Percentiles rank a stretch among this genome's conserved stretches.
Conservation (phyloP, 106 monocot species). For the Apostasia shenzhenica region DNA sequence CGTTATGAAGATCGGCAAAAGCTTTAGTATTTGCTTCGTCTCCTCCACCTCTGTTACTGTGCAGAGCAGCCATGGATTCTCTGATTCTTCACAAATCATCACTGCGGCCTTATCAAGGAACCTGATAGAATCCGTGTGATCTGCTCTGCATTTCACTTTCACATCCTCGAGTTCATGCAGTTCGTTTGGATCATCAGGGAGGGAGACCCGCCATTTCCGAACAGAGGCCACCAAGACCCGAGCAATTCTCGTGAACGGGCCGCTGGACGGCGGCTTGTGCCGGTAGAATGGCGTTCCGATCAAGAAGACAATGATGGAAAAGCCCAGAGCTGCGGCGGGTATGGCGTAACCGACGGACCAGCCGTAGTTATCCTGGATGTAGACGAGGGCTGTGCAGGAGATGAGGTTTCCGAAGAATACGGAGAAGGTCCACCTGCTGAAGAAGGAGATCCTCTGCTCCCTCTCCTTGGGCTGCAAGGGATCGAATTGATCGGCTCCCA, state of each 20-base stretch:
- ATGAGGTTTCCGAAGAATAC: constrained; percentile 37
- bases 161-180: constrained; percentile 21
- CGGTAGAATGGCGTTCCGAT: constrained; percentile 29
- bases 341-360: constrained; percentile 36
- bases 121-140: constrained; percentile 15
- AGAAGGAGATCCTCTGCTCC: constrained; percentile 39
- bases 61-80: background rate
- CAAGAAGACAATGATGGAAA: constrained; percentile 26
- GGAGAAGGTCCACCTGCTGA: constrained; percentile 59
- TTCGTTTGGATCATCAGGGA: constrained; percentile 30
- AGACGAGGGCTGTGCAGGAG: constrained; percentile 31
- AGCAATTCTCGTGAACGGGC: constrained; percentile 28
- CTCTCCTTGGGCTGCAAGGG: constrained; percentile 27
- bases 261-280: constrained; percentile 22
- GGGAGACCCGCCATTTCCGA: constrained; percentile 11
- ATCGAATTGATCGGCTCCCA: constrained; percentile 53
- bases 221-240: constrained; percentile 25
- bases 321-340: constrained; percentile 14
- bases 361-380: constrained; percentile 41
- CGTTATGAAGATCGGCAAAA: constrained; percentile 12
- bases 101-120: constrained; percentile 30
- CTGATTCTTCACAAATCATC: background rate
- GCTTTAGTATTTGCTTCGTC: constrained; percentile 19
- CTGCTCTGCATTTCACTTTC: constrained; percentile 5
- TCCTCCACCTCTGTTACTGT: constrained; percentile 29